phyloP scores from a whole-genome alignment of 2,329 filamentous ascomycete species.

The Monosporascus cannonballus region DNA sequence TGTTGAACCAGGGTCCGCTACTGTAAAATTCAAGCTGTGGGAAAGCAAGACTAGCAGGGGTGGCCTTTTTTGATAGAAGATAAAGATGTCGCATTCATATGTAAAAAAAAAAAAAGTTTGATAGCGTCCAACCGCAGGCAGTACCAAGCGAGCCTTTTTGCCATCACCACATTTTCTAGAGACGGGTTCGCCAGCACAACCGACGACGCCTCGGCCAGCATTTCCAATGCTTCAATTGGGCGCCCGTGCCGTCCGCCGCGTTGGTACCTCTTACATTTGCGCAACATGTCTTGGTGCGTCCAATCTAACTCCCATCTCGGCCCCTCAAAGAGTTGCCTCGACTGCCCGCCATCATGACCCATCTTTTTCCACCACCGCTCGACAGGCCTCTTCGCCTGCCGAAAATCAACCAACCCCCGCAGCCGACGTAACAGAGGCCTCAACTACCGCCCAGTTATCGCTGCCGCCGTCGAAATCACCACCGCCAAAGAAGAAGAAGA shows the following conservation, averaged over 20 bases:
- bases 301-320: not conserved
- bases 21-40: no score
- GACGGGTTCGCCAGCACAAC: no score
- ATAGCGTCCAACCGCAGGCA: no score
- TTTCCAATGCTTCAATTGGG: conserved; percentile 29
- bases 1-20: no score
- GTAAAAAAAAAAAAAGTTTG: no score
- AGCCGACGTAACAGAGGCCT: not conserved
- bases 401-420: not conserved
- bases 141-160: no score
- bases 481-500: conserved; percentile 13
- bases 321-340: conserved; percentile 8
- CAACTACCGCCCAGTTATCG: not conserved
- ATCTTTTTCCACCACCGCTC: conserved; percentile 14
- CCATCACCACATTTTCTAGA: no score
- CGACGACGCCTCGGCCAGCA: conserved; percentile 1
- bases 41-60: no score
- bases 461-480: not conserved
- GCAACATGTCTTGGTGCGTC: conserved; percentile 19
- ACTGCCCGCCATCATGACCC: conserved; percentile 11
- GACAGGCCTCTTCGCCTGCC: conserved; percentile 4
- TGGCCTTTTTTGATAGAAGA: no score
- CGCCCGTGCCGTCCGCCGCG: conserved; percentile 18
- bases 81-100: no score
- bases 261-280: conserved; percentile 22